Conservation (phyloP, 345 rosid genomes). For the Mangifera indica region DNA sequence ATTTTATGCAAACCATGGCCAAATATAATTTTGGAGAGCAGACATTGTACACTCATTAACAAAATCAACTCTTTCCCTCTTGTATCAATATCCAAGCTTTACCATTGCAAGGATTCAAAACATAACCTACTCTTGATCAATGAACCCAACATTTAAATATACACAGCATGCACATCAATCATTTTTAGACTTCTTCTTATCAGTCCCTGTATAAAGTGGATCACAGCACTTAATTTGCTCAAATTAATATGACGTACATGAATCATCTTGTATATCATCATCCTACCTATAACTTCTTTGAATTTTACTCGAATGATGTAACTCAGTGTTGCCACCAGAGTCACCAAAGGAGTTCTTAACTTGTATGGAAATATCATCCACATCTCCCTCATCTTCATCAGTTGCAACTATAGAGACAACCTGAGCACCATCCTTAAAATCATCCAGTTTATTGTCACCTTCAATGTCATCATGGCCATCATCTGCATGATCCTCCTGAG, state of each 20-base stretch:
- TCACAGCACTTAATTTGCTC: constrained; percentile 17
- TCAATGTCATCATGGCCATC: constrained; percentile 28
- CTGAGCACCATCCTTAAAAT: constrained; percentile 12
- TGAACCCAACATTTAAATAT: background rate
- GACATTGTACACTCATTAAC: background rate
- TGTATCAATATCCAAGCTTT: background rate
- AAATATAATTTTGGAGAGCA: no score
- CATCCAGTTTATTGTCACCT: constrained; percentile 27
- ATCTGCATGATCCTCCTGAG: constrained; percentile 18
- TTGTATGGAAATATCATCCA: constrained; percentile 28
- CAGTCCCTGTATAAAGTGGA: constrained; percentile 16
- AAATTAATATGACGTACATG: constrained; percentile 36
- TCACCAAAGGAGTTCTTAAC: constrained; percentile 7
- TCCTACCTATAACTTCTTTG: constrained; percentile 15
- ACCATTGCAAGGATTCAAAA: background rate
- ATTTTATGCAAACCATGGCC: background rate
- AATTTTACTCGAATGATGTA: constrained; percentile 17
- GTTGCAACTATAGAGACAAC: constrained; percentile 15
- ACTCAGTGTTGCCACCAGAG: constrained; percentile 1
- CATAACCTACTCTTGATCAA: background rate
- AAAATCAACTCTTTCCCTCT: background rate
- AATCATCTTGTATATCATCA: constrained; percentile 34
- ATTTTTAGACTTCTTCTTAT: constrained; percentile 18
- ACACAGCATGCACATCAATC: constrained; percentile 9
- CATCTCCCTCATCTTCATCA: constrained; percentile 35